These are phyloP conservation scores for Suhomyces sp. DNA, from an alignment of 805 yeast genomes.

Conservation along the genomic window DNA sequence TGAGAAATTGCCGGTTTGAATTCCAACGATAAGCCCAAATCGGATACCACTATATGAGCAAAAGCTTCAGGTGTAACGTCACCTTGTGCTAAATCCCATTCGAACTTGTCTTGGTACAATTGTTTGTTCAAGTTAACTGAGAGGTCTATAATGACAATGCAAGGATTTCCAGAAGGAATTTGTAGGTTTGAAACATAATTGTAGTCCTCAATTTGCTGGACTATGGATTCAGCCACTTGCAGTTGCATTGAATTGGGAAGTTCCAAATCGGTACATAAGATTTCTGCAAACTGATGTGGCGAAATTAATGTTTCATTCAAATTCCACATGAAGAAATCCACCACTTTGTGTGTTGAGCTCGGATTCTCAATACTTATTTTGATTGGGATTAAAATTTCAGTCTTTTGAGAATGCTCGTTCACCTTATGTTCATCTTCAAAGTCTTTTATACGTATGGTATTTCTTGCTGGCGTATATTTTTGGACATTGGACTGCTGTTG, in stretches of 20 bases:
- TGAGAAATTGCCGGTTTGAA: constrained; percentile 88
- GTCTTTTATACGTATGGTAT: constrained; percentile 21
- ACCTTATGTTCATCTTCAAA: constrained; percentile 24
- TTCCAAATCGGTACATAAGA: constrained; percentile 81
- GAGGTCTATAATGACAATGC: constrained; percentile 69
- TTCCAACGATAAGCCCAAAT: constrained; percentile 80
- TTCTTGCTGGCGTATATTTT: constrained; percentile 27
- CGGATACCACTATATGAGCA: constrained; percentile 78
- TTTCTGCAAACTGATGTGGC: constrained; percentile 72
- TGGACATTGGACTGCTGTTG: constrained; percentile 39
- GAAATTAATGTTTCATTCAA: constrained; percentile 60
- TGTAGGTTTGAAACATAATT: constrained; percentile 61
- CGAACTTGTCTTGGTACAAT: constrained; percentile 87
- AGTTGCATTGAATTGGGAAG: constrained; percentile 64
- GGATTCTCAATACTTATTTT: constrained; percentile 61
- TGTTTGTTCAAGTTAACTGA: constrained; percentile 81
- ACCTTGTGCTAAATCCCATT: constrained; percentile 74
- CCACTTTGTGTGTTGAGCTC: constrained; percentile 45
- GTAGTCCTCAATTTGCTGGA: constrained; percentile 78
- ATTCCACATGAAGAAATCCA: constrained; percentile 77
- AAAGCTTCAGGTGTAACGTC: constrained; percentile 76
- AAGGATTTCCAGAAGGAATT: constrained; percentile 48
- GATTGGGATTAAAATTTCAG: constrained; percentile 61
- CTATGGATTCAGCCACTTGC: constrained; percentile 67
- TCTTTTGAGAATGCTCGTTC: constrained; percentile 27